These are phyloP conservation scores for Punctularia strigosozonata DNA, from an alignment of 768 basidiomycete genomes.

Conservation along the genomic window DNA sequence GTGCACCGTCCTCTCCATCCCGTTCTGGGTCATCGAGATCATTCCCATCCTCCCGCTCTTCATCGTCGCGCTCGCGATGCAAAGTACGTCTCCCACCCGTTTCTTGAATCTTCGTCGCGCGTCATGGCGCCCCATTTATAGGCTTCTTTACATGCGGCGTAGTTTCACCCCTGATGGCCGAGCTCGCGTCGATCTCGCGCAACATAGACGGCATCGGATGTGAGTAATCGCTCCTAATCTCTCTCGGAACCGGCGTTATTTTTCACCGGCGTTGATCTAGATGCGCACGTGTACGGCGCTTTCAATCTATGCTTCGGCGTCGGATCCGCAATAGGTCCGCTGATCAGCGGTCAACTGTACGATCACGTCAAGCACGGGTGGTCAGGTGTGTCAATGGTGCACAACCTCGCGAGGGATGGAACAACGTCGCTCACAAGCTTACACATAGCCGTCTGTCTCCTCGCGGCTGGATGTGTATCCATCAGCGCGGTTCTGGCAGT, in stretches of 20 bases:
- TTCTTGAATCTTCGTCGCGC: background rate
- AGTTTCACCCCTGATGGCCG: constrained; percentile 51
- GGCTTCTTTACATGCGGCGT: constrained; percentile 52
- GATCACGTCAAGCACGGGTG: constrained; percentile 45
- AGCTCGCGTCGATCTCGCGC: constrained; percentile 50
- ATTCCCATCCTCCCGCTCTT: constrained; percentile 33
- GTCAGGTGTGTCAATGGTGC: too few relatives aligned
- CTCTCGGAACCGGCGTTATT: constrained; percentile 1
- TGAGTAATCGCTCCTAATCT: constrained; percentile 18
- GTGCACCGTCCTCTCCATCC: constrained; percentile 39
- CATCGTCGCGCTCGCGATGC: constrained; percentile 34
- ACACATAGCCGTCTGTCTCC: background rate
- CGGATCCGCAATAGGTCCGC: constrained; percentile 42
- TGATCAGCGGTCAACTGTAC: constrained; percentile 35
- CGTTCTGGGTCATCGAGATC: constrained; percentile 53
- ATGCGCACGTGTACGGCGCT: constrained; percentile 63
- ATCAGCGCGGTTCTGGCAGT: background rate
- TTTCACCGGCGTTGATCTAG: constrained; percentile 21
- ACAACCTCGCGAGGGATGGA: too few relatives aligned
- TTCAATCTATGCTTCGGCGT: constrained; percentile 65
- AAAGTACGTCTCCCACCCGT: constrained; percentile 29
- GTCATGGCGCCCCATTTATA: constrained; percentile 12
- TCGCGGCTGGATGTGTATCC: background rate
- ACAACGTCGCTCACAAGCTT: too few relatives aligned
- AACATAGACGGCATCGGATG: constrained; percentile 57